These are phyloP conservation scores for Rutstroemia sydowiana DNA, from an alignment of 2,329 filamentous ascomycete genomes.

Conservation along the genomic window DNA sequence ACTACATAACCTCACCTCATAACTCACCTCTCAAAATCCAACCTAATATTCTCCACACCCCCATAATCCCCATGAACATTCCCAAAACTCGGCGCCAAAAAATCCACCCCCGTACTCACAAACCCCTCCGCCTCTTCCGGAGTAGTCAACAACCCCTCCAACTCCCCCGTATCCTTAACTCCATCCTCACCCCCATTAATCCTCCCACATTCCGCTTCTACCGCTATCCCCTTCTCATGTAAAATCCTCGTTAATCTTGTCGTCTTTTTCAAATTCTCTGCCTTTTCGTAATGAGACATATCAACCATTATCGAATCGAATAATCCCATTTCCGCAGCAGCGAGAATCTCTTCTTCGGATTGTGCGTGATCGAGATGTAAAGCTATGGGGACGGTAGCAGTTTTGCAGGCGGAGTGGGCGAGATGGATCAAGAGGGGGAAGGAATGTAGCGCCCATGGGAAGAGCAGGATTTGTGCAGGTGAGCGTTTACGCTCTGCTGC, in stretches of 20 bases:
- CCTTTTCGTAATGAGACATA: constrained; percentile 66
- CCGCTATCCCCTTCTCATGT: constrained; percentile 56
- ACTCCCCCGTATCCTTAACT: constrained; percentile 56
- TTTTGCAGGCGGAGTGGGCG: constrained; percentile 46
- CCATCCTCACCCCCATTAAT: constrained; percentile 72
- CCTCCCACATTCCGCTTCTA: constrained; percentile 60
- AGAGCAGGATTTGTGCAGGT: constrained; percentile 62
- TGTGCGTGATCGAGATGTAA: constrained; percentile 63
- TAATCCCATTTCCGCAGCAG: constrained; percentile 46
- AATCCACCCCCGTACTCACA: constrained; percentile 57
- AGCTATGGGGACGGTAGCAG: constrained; percentile 51
- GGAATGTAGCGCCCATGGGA: constrained; percentile 63
- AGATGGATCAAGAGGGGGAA: constrained; percentile 45
- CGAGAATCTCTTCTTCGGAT: constrained; percentile 46
- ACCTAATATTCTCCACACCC: constrained; percentile 31
- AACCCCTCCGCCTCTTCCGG: constrained; percentile 56
- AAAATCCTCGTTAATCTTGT: constrained; percentile 41
- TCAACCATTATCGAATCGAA: constrained; percentile 74
- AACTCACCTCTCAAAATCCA: constrained; percentile 33
- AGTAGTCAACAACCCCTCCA: constrained; percentile 56
- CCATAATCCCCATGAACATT: constrained; percentile 59
- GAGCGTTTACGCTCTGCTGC: constrained; percentile 61
- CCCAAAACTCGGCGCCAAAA: constrained; percentile 59
- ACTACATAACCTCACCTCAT: neutral
- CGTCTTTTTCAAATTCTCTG: constrained; percentile 62